Evolutionary conservation across 169 alveolate genomes (phyloP).

Genomic region (Plasmodium falciparum): DNA sequence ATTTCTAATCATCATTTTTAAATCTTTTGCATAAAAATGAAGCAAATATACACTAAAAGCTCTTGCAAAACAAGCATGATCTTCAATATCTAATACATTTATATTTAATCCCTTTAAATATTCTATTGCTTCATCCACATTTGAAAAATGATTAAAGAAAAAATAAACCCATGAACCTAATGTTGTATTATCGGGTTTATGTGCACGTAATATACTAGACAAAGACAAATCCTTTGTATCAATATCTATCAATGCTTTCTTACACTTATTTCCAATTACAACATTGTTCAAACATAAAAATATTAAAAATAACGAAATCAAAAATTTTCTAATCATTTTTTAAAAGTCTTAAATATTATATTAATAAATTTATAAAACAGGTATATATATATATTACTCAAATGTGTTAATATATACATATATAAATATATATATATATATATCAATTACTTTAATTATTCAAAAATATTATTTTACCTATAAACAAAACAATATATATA

Average conservation of each 20-base stretch:
- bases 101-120: slow-evolving; percentile 14
- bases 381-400: too few relatives aligned
- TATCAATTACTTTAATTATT: too few relatives aligned
- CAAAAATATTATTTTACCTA: too few relatives aligned
- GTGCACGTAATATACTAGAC: slow-evolving; percentile 4
- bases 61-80: slow-evolving; percentile 23
- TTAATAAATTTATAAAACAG: neutral
- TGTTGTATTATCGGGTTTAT: neutral
- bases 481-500: too few relatives aligned
- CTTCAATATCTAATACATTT: slow-evolving; percentile 20
- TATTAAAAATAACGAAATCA: slow-evolving; percentile 8
- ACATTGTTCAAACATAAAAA: slow-evolving; percentile 24
- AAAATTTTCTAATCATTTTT: slow-evolving; percentile 32
- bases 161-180: slow-evolving; percentile 61
- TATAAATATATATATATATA: too few relatives aligned
- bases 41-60: slow-evolving; percentile 41
- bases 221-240: slow-evolving; percentile 20
- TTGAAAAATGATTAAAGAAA: slow-evolving; percentile 37
- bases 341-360: slow-evolving; percentile 2
- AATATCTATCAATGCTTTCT: slow-evolving; percentile 2
- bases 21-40: slow-evolving; percentile 21
- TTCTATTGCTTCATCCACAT: slow-evolving; percentile 10
- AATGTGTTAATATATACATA: too few relatives aligned
- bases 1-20: slow-evolving; percentile 6
- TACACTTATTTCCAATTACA: slow-evolving; percentile 17